Base-by-base conservation (phyloP, 331 rosid genomes). In the Dryas integrifolia region DNA sequence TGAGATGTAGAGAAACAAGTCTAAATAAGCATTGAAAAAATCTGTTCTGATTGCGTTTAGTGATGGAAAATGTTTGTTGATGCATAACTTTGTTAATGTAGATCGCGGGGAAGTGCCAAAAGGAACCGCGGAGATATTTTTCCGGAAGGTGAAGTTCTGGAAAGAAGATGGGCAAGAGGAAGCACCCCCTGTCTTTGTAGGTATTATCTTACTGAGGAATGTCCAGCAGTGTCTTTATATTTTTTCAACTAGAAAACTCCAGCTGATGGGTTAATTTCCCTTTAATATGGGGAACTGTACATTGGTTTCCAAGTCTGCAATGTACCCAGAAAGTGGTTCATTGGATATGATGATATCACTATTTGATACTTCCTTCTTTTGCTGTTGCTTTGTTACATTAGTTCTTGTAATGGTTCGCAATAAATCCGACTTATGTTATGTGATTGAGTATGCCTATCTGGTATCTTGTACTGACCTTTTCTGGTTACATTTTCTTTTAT, bases 171-270 rank as follows among this genome's bases (percentile, higher is more conserved):
- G 88, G 57, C 79, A 86, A 78, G 87, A 84, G 80, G 97, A 92
- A 72, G 96, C 97, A 72, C 97, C 97, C 43, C 97, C 97, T 89
- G 87, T 92, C 94, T 92, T 92, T 92, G 96, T 92, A 86, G 94
- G 97, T 92, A 88, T 92, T 89, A 89, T 88, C 81, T 85, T 83
- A 80, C 86, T 69, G 77, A 85, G 85, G 76, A 74, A 75, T 65
- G 77, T 82, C 74, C 65, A 76, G 85, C 77, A 79, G 69, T 82
- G 73, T 77, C 52, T 56, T 24, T 61, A n/a, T 5, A 46, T 45
- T 58, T 57, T 57, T 6, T 4, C 45, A 0, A 48, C 24, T 11
- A 4, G 12, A 60, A 12, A 13, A 11, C 21, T 59, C 35, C 1
- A 11, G 41, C 0, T 7, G 38, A 68, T 39, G 21, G 24, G 10